A percentile compares a stretch with the other conserved stretches of the same genome.
phyloP scores from a whole-genome alignment of 2,329 filamentous ascomycete genomes.

The Tolypocladium paradoxum region DNA sequence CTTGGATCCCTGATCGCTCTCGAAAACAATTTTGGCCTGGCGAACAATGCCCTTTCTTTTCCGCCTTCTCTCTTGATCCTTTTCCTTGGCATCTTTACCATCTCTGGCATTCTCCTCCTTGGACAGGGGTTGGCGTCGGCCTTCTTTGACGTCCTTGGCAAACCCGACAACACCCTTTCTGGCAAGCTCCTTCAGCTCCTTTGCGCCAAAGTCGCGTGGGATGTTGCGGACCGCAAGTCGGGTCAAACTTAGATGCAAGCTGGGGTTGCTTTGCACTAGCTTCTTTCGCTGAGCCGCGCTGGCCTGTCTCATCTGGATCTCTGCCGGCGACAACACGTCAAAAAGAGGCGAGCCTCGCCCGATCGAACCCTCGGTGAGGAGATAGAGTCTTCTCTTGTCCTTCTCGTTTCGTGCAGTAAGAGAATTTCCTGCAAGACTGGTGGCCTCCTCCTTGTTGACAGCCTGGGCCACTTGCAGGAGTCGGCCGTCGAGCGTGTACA shows the following conservation, averaged over 20 bases:
- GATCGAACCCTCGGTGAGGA: conserved; percentile 80
- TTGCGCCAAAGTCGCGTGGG: conserved; percentile 70
- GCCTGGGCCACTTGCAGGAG: conserved; percentile 76
- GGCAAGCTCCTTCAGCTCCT: conserved; percentile 83
- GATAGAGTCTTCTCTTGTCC: conserved; percentile 83
- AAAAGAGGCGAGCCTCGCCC: conserved; percentile 67
- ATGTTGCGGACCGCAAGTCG: conserved; percentile 88
- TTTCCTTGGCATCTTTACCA: conserved; percentile 67
- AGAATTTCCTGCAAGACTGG: conserved; percentile 60
- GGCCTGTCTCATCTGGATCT: conserved; percentile 79
- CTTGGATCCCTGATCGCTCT: conserved; percentile 77
- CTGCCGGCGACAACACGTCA: conserved; percentile 62
- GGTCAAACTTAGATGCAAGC: conserved; percentile 77
- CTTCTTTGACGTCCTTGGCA: conserved; percentile 75
- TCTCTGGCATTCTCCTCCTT: conserved; percentile 79
- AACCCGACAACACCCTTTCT: conserved; percentile 91
- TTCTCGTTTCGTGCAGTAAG: conserved; percentile 55
- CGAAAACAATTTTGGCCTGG: conserved; percentile 92
- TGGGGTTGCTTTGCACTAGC: conserved; percentile 83
- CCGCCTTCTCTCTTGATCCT: conserved; percentile 66
- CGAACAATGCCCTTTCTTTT: conserved; percentile 81
- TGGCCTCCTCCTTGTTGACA: conserved; percentile 73
- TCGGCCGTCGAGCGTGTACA: conserved; percentile 84
- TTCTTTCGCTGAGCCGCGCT: conserved; percentile 81
- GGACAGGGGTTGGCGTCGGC: conserved; percentile 66